These are phyloP conservation scores for Lachnum nothofagi DNA, from an alignment of 2,329 filamentous ascomycete genomes.

Conservation along the genomic window DNA sequence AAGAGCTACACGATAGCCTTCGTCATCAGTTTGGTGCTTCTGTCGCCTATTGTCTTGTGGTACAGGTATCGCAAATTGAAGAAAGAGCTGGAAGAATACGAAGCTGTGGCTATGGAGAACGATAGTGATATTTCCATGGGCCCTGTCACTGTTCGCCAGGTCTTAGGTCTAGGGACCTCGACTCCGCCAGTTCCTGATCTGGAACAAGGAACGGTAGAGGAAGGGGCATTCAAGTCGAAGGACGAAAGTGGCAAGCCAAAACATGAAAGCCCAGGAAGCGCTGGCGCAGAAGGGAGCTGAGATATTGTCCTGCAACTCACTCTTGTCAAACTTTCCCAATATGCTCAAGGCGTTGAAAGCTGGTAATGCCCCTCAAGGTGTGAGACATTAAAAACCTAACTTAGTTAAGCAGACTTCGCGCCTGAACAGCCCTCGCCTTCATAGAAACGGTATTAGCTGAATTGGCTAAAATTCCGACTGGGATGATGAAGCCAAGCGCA, in stretches of 20 bases:
- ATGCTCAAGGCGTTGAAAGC: no score
- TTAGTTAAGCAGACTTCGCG: no score
- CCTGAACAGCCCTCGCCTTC: no score
- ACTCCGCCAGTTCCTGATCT: neutral
- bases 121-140: neutral
- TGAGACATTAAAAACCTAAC: no score
- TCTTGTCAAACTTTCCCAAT: no score
- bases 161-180: neutral
- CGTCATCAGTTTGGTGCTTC: slow-evolving; percentile 11
- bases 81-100: neutral
- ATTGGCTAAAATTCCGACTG: no score
- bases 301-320: neutral
- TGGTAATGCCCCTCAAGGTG: no score
- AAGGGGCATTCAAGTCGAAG: no score
- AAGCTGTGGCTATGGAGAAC: neutral
- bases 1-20: slow-evolving; percentile 23
- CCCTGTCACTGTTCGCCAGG: neutral
- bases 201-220: neutral
- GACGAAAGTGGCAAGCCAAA: neutral
- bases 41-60: slow-evolving; percentile 16
- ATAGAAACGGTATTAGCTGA: no score
- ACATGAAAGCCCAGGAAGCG: neutral
- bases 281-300: neutral
- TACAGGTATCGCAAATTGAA: slow-evolving; percentile 6
- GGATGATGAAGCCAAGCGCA: no score